Evolutionary conservation across 331 rosid species (phyloP).

Genomic region (Cucumis variabilis): DNA sequence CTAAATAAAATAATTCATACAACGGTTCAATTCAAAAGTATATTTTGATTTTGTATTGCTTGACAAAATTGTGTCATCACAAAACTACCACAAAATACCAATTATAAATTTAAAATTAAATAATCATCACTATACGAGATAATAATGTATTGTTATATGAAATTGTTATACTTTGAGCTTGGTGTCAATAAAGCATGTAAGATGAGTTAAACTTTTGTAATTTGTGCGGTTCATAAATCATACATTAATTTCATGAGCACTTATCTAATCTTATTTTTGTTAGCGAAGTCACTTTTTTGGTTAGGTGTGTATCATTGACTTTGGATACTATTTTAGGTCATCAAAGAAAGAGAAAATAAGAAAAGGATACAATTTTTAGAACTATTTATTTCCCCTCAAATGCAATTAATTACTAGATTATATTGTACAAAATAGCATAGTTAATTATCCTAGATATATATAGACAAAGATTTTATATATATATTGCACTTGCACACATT

Average conservation of each 20-base stretch:
- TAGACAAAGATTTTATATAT: too few relatives aligned
- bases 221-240: neutral
- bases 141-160: neutral
- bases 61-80: neutral
- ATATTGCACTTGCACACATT: too few relatives aligned
- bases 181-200: neutral
- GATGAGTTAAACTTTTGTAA: neutral
- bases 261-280: neutral
- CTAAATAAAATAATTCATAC: neutral
- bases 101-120: neutral
- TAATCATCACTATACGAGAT: neutral
- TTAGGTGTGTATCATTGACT: neutral
- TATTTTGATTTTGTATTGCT: neutral
- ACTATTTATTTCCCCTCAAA: neutral
- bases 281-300: neutral
- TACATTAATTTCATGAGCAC: too few relatives aligned
- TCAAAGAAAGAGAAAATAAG: neutral
- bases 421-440: too few relatives aligned
- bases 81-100: neutral
- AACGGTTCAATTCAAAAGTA: neutral
- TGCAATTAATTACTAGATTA: neutral
- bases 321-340: neutral
- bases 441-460: too few relatives aligned
- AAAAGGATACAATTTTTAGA: neutral
- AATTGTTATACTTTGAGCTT: neutral